Evolutionary conservation across 2,329 filamentous ascomycete genomes (phyloP).

Genomic region (Cordyceps tenuipes): DNA sequence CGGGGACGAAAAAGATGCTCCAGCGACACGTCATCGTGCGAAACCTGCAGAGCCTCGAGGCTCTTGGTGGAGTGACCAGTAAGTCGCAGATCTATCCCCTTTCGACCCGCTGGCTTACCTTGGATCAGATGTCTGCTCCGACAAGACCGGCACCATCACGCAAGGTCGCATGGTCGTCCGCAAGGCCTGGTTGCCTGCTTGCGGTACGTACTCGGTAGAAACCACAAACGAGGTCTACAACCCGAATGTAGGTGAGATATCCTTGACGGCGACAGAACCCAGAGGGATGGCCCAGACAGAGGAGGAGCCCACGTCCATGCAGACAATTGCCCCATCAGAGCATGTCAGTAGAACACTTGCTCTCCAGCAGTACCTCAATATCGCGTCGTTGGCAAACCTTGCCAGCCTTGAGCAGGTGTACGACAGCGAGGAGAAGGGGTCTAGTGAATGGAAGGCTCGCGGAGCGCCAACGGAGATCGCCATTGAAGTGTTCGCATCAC

Average conservation of each 20-base stretch:
- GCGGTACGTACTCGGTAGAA: constrained; percentile 26
- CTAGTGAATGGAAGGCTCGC: constrained; percentile 31
- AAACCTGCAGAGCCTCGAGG: constrained; percentile 38
- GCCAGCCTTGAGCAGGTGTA: constrained; percentile 44
- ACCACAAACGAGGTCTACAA: constrained; percentile 23
- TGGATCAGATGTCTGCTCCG: constrained; percentile 21
- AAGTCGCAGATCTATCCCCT: constrained; percentile 18
- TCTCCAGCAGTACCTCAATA: constrained; percentile 44
- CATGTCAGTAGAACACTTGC: constrained; percentile 26
- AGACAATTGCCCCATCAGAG: constrained; percentile 27
- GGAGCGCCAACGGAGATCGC: constrained; percentile 49
- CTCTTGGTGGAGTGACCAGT: constrained; percentile 40
- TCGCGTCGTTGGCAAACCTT: constrained; percentile 53
- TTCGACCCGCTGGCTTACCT: background rate
- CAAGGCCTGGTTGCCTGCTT: constrained; percentile 25
- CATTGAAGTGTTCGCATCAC: constrained; percentile 47
- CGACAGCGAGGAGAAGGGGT: constrained; percentile 17
- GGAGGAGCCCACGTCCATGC: constrained; percentile 12
- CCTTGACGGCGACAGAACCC: constrained; percentile 14
- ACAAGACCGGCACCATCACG: constrained; percentile 28
- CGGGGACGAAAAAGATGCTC: constrained; percentile 39
- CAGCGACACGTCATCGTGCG: constrained; percentile 40
- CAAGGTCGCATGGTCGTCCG: constrained; percentile 24
- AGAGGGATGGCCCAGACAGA: constrained; percentile 6
- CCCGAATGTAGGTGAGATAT: constrained; percentile 18